Conservation (phyloP, 495 filamentous ascomycete species). For the Alectoria sarmentosa region DNA sequence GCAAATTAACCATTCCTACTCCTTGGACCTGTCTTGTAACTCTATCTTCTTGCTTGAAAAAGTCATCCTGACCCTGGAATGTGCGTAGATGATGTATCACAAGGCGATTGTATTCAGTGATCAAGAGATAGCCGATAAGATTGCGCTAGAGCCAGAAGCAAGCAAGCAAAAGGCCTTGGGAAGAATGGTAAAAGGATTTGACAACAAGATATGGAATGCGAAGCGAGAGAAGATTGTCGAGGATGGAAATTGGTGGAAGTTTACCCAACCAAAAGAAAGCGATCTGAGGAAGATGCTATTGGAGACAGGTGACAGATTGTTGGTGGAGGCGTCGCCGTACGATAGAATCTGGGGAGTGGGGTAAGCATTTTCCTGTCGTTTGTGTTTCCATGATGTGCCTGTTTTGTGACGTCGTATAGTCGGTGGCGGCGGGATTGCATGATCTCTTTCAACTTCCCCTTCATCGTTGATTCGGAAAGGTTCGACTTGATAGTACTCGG, state of each 20-base stretch:
- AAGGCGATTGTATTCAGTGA: conserved; percentile 52
- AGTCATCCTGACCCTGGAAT: too few species aligned
- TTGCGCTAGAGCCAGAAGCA: conserved; percentile 39
- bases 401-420: too few species aligned
- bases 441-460: too few species aligned
- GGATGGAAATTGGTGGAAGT: conserved; percentile 54
- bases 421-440: too few species aligned
- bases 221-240: conserved; percentile 50
- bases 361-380: conserved; percentile 27
- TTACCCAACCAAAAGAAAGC: conserved; percentile 34
- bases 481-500: too few species aligned
- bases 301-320: conserved; percentile 48
- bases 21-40: too few species aligned
- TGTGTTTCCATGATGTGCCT: too few species aligned
- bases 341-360: conserved; percentile 60
- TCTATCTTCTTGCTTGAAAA: too few species aligned
- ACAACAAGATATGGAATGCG: conserved; percentile 44
- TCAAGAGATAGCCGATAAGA: conserved; percentile 31
- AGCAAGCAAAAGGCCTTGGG: conserved; percentile 48
- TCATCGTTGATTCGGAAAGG: too few species aligned
- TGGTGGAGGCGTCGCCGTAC: conserved; percentile 54
- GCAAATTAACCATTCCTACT: too few species aligned
- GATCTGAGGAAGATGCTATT: conserved; percentile 43
- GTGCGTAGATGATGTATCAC: conserved; percentile 54
- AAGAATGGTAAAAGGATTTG: conserved; percentile 48